Percentiles rank a stretch among this genome's conserved stretches.
These are phyloP conservation scores for Vanderwaltozyma tropicalis DNA, from an alignment of 805 yeast genomes.

Conservation along the genomic window DNA sequence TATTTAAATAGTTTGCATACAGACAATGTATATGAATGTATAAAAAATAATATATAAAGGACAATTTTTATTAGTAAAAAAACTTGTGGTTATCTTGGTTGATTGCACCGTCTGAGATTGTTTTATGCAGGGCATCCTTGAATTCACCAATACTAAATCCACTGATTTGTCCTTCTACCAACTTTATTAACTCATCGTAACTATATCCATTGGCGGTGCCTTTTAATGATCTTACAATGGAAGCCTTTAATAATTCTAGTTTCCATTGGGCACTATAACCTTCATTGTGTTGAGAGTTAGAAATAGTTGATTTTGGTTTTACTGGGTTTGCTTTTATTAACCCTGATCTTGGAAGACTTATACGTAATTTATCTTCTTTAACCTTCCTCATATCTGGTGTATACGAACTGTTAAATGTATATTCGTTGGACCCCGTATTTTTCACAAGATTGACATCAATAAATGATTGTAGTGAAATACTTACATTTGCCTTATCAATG, in stretches of 20 bases:
- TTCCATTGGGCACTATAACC: constrained; percentile 22
- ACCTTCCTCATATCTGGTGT: constrained; percentile 15
- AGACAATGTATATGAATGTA: neutral
- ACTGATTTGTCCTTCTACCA: constrained; percentile 8
- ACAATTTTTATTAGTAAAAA: neutral
- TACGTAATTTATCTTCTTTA: constrained; percentile 15
- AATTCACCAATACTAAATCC: constrained; percentile 27
- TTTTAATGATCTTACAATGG: constrained; percentile 20
- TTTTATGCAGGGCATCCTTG: constrained; percentile 18
- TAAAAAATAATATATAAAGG: too few species aligned
- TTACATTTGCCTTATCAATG: constrained; percentile 4
- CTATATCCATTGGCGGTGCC: constrained; percentile 6
- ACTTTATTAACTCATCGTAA: constrained; percentile 6
- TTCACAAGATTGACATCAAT: constrained; percentile 9
- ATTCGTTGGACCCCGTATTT: constrained; percentile 2
- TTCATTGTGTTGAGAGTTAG: constrained; percentile 10
- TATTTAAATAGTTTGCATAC: too few species aligned
- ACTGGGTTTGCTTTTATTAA: neutral
- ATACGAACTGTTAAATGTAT: constrained; percentile 13
- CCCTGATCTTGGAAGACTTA: constrained; percentile 10
- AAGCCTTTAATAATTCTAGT: constrained; percentile 20
- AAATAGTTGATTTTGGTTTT: neutral
- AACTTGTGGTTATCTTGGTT: neutral
- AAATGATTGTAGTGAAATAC: constrained; percentile 15
- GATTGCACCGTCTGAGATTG: constrained; percentile 5